Conservation (phyloP, 129 eudicot genomes). For the Scalesia atractyloides region DNA sequence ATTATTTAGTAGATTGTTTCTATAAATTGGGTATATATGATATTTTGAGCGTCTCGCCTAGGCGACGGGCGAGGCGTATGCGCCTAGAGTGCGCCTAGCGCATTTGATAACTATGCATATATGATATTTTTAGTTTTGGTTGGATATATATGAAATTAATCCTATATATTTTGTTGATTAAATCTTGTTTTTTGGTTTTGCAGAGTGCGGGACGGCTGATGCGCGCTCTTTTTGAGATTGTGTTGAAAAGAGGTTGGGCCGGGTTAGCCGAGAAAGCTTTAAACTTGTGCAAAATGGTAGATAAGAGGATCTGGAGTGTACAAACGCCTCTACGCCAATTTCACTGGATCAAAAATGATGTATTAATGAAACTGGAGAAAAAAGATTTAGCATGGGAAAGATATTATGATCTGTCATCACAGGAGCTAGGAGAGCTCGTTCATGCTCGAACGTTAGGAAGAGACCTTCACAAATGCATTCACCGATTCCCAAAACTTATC, state of each 20-base stretch:
- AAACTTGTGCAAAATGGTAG: slow-evolving; percentile 86
- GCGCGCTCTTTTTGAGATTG: slow-evolving; percentile 97
- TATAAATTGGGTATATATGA: too few species aligned
- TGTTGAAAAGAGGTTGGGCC: slow-evolving; percentile 97
- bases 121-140: too few species aligned
- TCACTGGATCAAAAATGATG: slow-evolving; percentile 66
- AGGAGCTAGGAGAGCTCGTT: slow-evolving; percentile 85
- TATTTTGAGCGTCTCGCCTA: too few species aligned
- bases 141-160: too few species aligned
- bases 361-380: slow-evolving; percentile 79
- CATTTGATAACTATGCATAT: too few species aligned
- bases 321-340: slow-evolving; percentile 97
- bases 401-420: slow-evolving; percentile 84
- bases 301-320: slow-evolving; percentile 92
- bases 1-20: too few species aligned
- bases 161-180: slow-evolving; percentile 1
- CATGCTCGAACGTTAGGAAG: slow-evolving; percentile 69
- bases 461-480: slow-evolving; percentile 66
- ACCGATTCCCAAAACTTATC: slow-evolving; percentile 86
- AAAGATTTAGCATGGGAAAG: slow-evolving; percentile 96
- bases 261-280: slow-evolving; percentile 89
- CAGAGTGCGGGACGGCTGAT: slow-evolving; percentile 99
- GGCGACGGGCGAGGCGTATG: too few species aligned
- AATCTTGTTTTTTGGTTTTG: slow-evolving; percentile 21
- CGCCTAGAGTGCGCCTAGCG: too few species aligned